These are phyloP conservation scores for Cystobasidium sp. DNA, from an alignment of 1,284 basidiomycete species.

Conservation along the genomic window DNA sequence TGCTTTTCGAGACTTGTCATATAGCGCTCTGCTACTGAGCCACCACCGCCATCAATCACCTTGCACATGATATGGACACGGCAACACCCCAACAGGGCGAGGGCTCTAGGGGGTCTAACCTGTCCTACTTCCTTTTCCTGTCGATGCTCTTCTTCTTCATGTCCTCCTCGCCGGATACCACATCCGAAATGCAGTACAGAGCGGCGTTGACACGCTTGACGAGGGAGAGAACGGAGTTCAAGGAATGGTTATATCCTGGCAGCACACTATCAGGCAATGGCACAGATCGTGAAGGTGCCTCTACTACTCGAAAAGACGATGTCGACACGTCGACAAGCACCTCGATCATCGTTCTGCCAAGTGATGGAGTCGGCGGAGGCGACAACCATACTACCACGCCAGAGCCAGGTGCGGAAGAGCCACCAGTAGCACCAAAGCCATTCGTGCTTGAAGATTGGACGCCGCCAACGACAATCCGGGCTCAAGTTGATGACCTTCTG, in stretches of 20 bases:
- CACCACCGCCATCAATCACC: background rate
- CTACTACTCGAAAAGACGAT: background rate
- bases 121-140: slow-evolving; percentile 51
- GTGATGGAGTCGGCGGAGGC: background rate
- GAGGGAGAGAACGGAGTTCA: slow-evolving; percentile 37
- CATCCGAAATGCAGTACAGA: slow-evolving; percentile 22
- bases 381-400: background rate
- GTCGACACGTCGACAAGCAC: slow-evolving; percentile 31
- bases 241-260: slow-evolving; percentile 36
- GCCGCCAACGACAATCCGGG: background rate
- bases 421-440: background rate
- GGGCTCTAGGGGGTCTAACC: slow-evolving; percentile 15
- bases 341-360: slow-evolving; percentile 10
- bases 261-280: slow-evolving; percentile 2
- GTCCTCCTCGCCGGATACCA: slow-evolving; percentile 26
- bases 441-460: slow-evolving; percentile 40
- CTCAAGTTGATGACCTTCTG: slow-evolving; percentile 11
- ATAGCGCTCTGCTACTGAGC: background rate
- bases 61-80: slow-evolving; percentile 21
- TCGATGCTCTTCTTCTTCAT: slow-evolving; percentile 51
- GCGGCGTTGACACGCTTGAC: slow-evolving; percentile 30
- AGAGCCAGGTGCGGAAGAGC: slow-evolving; percentile 16
- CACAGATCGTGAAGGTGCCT: background rate
- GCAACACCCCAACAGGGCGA: slow-evolving; percentile 4
- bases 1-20: background rate